A percentile compares a stretch with the other conserved stretches of the same genome.
phyloP scores from a whole-genome alignment of 2,329 filamentous ascomycete genomes.

The Penicillium sumatraense region DNA sequence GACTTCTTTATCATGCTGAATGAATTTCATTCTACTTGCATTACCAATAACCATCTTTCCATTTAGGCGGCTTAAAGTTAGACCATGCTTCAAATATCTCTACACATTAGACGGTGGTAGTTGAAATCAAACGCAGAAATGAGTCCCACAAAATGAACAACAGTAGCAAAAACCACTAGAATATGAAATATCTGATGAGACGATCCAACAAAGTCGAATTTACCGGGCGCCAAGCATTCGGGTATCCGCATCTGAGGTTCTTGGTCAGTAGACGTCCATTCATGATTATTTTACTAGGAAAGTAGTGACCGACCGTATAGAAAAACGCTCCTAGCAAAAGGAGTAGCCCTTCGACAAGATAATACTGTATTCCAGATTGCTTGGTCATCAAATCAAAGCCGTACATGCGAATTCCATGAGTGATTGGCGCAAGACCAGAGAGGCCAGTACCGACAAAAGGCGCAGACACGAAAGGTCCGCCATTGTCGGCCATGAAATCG shows the following conservation, averaged over 20 bases:
- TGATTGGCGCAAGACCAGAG: conserved; percentile 2
- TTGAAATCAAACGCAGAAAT: conserved; percentile 10
- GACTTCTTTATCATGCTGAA: conserved; percentile 11
- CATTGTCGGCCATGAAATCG: conserved; percentile 5
- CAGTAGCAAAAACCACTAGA: conserved; percentile 3
- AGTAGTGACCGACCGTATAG: conserved; percentile 3
- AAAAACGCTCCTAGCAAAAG: conserved; percentile 3
- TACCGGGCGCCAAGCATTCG: conserved; percentile 1
- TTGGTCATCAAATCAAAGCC: conserved; percentile 4
- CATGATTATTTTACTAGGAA: not conserved
- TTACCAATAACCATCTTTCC: not conserved
- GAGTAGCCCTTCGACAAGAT: conserved; percentile 2
- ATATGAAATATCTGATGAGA: conserved; percentile 15
- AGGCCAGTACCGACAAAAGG: conserved; percentile 9
- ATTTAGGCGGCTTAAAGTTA: not conserved
- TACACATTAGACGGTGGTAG: conserved; percentile 6
- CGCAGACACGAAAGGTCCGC: conserved; percentile 8
- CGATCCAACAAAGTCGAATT: conserved; percentile 8
- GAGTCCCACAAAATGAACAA: not conserved
- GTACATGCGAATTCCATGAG: conserved; percentile 4
- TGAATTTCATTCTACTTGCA: conserved; percentile 7
- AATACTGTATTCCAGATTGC: conserved; percentile 8
- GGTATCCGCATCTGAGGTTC: conserved; percentile 4
- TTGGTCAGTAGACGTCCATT: not conserved
- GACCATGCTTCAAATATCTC: not conserved